These are phyloP conservation scores for Boeremia exigua DNA, from an alignment of 2,329 filamentous ascomycete species.

Conservation along the genomic window DNA sequence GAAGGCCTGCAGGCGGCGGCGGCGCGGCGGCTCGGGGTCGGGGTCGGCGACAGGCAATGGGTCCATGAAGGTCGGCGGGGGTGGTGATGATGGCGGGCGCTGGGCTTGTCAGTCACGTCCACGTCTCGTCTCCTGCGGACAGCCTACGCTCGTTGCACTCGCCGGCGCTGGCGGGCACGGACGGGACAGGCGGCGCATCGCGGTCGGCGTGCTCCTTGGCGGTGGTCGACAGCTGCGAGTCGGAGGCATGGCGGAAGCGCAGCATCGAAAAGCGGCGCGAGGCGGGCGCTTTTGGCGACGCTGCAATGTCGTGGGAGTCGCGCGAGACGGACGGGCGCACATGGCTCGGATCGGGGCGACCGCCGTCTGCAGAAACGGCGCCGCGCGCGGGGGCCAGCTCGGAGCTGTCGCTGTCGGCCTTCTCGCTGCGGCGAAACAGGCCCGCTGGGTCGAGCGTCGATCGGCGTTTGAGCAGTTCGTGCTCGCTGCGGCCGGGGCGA, in stretches of 20 bases:
- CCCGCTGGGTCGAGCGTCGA: slow-evolving; percentile 51
- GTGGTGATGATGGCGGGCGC: slow-evolving; percentile 84
- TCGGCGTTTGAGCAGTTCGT: slow-evolving; percentile 50
- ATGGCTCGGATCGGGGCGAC: slow-evolving; percentile 37
- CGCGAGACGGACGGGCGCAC: slow-evolving; percentile 30
- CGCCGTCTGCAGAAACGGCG: slow-evolving; percentile 45
- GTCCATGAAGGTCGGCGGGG: slow-evolving; percentile 73
- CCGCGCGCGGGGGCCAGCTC: slow-evolving; percentile 27
- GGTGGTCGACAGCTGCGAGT: slow-evolving; percentile 81
- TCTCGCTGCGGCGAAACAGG: slow-evolving; percentile 46
- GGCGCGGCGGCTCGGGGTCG: slow-evolving; percentile 34
- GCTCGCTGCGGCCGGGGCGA: slow-evolving; percentile 48
- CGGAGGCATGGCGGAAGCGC: slow-evolving; percentile 89
- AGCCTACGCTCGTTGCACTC: slow-evolving; percentile 8
- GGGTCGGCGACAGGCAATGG: slow-evolving; percentile 4
- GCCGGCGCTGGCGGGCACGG: slow-evolving; percentile 34
- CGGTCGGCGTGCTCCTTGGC: slow-evolving; percentile 70
- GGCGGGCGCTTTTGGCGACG: slow-evolving; percentile 46
- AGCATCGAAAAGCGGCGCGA: slow-evolving; percentile 69
- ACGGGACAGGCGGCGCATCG: slow-evolving; percentile 56
- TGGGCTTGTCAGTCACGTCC: slow-evolving; percentile 14
- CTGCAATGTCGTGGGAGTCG: slow-evolving; percentile 26
- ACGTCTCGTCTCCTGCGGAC: background rate
- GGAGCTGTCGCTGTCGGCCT: slow-evolving; percentile 30
- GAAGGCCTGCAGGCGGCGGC: slow-evolving; percentile 46